These are phyloP conservation scores for Aspergillus viridinutans DNA, from an alignment of 2,329 filamentous ascomycete species.

Conservation along the genomic window DNA sequence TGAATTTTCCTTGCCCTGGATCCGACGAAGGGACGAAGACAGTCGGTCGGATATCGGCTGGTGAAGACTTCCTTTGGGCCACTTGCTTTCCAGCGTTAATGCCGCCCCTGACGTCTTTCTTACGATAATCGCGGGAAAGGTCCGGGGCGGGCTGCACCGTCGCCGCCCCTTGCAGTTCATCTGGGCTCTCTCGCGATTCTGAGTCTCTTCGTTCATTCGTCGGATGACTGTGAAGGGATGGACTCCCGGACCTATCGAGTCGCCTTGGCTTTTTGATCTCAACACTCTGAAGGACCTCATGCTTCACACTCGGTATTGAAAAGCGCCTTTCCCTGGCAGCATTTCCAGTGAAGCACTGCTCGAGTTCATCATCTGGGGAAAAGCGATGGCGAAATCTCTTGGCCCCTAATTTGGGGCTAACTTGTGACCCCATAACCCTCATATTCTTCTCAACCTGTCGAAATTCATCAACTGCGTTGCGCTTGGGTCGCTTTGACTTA, in stretches of 20 bases:
- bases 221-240: background rate
- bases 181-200: slow-evolving; percentile 33
- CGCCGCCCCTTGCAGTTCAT: slow-evolving; percentile 37
- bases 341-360: slow-evolving; percentile 21
- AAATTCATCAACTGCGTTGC: slow-evolving; percentile 13
- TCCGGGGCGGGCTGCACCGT: slow-evolving; percentile 23
- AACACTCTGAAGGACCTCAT: slow-evolving; percentile 12
- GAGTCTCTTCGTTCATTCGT: slow-evolving; percentile 5
- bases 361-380: slow-evolving; percentile 10
- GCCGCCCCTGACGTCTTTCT: slow-evolving; percentile 5
- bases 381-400: slow-evolving; percentile 3
- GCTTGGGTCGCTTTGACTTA: slow-evolving; percentile 1
- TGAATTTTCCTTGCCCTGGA: slow-evolving; percentile 7
- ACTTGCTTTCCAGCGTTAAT: slow-evolving; percentile 1
- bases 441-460: slow-evolving; percentile 18
- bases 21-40: slow-evolving; percentile 19
- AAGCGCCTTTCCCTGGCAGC: slow-evolving; percentile 22
- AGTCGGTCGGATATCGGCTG: slow-evolving; percentile 31
- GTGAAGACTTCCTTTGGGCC: slow-evolving; percentile 18
- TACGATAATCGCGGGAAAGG: slow-evolving; percentile 4
- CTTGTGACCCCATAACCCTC: slow-evolving; percentile 2
- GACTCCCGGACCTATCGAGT: background rate
- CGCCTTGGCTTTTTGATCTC: slow-evolving; percentile 9
- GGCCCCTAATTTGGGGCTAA: slow-evolving; percentile 2
- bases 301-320: slow-evolving; percentile 3